phyloP scores from a whole-genome alignment of 495 filamentous ascomycete genomes.

The Penicillium nucicola region DNA sequence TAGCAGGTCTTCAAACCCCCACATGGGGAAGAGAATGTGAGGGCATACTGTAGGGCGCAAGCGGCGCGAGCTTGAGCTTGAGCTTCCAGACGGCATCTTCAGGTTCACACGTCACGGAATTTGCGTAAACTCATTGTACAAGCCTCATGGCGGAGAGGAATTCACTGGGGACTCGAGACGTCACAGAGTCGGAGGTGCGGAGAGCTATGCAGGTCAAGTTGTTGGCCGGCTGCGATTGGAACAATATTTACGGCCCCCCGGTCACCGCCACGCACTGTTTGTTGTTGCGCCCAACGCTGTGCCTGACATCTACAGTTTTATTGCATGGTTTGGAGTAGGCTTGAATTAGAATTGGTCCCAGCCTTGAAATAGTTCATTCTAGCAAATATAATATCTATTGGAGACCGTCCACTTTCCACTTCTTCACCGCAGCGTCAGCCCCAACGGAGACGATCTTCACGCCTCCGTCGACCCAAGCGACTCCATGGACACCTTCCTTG shows the following conservation, averaged over 20 bases:
- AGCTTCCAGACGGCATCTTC: conserved; percentile 28
- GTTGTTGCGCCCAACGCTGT: not conserved
- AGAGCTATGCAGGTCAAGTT: conserved; percentile 5
- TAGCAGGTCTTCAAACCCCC: not conserved
- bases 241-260: conserved; percentile 9
- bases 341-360: no score
- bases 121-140: conserved; percentile 7
- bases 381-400: conserved; percentile 29
- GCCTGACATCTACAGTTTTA: not conserved
- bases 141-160: not conserved
- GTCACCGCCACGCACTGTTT: conserved; percentile 12
- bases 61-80: conserved; percentile 35
- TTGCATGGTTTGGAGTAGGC: not conserved
- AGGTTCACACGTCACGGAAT: conserved; percentile 15
- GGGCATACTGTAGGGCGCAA: conserved; percentile 39
- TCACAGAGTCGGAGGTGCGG: conserved; percentile 1
- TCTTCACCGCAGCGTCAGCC: conserved; percentile 85
- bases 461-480: conserved; percentile 72
- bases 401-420: conserved; percentile 74
- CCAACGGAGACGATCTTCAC: conserved; percentile 74
- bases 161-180: not conserved
- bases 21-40: not conserved
- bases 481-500: conserved; percentile 90
- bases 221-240: conserved; percentile 4
- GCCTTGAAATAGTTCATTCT: not conserved